Evolutionary conservation across 179 eudicot genomes (phyloP), one percentile per base, ranked within the genome.

Genomic region (Camellia oleifera): DNA sequence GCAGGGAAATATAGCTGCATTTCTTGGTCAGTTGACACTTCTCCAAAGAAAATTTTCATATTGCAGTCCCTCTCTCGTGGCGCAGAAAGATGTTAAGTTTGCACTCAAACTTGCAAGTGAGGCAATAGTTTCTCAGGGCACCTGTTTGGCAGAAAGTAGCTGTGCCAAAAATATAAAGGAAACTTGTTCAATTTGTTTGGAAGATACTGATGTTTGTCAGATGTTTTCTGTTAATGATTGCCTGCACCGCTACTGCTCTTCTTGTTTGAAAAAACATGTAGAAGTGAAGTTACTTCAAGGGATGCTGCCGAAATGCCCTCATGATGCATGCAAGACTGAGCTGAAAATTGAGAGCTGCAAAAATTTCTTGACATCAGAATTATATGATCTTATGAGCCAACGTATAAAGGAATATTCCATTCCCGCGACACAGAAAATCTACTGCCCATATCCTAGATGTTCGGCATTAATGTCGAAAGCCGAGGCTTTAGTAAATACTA

Each of bases 391-490:
- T 60, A 57, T 89, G 83, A 80, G 79, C 82, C 86, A 87, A 65
- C 88, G 78, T 17, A 52, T 86, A 18, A 89, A 86, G 75, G 90
- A 89, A 80, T 82, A 86, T 32, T 79, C 86, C 5, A 89, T 87
- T 83, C 88, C 92, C 80, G 83, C 71, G 0, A 12, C 80, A 40
- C 83, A 87, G 52, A 87, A 83, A 69, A 82, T 89, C 72, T 87
- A 87, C 62, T 89, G 92, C 64, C 92, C 92, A 45, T 50, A 81
- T 53, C 89, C 87, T 13, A 81, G 58, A 72, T 89, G 90, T 79
- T 87, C 92, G 7, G 46, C 53, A 4, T 67, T 88, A 52, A 88
- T 67, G 45, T 15, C 13, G 15, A 69, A 48, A 69, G 45, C 3
- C 13, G 72, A 69, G 46, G 54, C 79, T 66, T 57, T 74, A 2